Percentiles rank a stretch among this genome's conserved stretches.
phyloP scores from a whole-genome alignment of 257 asterid genomes.

The Oldenlandia corymbosa region DNA sequence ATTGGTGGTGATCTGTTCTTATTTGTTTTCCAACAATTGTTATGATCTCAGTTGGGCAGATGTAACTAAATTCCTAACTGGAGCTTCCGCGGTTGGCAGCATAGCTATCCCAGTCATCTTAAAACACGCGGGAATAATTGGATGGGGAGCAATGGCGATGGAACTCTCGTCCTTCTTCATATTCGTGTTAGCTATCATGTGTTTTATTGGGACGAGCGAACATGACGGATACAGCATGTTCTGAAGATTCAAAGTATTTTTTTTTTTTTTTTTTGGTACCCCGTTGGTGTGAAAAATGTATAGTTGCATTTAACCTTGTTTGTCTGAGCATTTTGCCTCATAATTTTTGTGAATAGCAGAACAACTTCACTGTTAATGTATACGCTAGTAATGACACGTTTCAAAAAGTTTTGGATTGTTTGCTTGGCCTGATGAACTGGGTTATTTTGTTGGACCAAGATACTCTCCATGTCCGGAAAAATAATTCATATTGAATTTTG shows the following conservation, averaged over 20 bases:
- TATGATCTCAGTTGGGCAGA: constrained; percentile 77
- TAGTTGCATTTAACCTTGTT: neutral
- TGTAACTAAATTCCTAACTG: constrained; percentile 80
- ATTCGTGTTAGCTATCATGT: constrained; percentile 54
- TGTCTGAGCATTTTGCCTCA: neutral
- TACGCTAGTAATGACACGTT: neutral
- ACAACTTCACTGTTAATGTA: neutral
- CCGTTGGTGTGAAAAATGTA: neutral
- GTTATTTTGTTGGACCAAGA: too few species aligned
- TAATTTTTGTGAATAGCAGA: neutral
- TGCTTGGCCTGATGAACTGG: too few species aligned
- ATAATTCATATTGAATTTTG: too few species aligned
- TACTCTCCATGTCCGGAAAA: too few species aligned
- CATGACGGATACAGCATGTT: constrained; percentile 59
- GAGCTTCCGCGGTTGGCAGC: constrained; percentile 85
- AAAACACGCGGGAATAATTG: constrained; percentile 83
- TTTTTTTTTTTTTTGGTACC: neutral
- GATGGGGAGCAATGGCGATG: constrained; percentile 96
- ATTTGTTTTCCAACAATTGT: constrained; percentile 2
- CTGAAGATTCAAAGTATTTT: constrained; percentile 19
- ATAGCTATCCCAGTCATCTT: constrained; percentile 78
- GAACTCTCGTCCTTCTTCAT: constrained; percentile 75
- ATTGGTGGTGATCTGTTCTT: constrained; percentile 3
- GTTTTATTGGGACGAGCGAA: constrained; percentile 46
- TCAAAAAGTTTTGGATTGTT: too few species aligned